These are phyloP conservation scores for Boletus sp. DNA, from an alignment of 768 basidiomycete species.

Conservation along the genomic window DNA sequence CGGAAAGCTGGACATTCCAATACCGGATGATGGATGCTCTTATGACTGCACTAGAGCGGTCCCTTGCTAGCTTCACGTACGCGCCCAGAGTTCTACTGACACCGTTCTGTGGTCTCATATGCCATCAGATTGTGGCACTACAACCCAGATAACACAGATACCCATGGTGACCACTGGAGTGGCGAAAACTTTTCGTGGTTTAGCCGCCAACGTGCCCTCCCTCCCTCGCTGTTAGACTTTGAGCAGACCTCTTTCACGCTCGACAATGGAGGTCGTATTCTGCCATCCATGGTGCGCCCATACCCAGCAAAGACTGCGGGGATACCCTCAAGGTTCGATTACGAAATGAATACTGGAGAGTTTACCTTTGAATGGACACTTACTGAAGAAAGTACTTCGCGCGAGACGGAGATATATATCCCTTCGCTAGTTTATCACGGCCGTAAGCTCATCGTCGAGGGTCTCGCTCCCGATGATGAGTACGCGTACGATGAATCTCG, in stretches of 20 bases:
- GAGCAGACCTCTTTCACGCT: constrained; percentile 64
- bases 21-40: constrained; percentile 92
- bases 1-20: constrained; percentile 80
- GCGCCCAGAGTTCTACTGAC: constrained; percentile 28
- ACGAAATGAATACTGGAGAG: constrained; percentile 71
- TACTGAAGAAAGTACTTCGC: constrained; percentile 28
- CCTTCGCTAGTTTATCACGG: constrained; percentile 60
- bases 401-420: constrained; percentile 81
- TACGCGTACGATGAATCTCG: constrained; percentile 58
- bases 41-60: constrained; percentile 74
- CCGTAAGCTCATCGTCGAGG: constrained; percentile 55
- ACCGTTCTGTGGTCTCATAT: not conserved
- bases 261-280: constrained; percentile 79
- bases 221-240: constrained; percentile 50
- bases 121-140: constrained; percentile 84
- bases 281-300: constrained; percentile 79
- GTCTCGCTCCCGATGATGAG: constrained; percentile 47
- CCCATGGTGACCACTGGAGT: constrained; percentile 85
- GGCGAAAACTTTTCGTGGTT: constrained; percentile 99
- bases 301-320: constrained; percentile 91
- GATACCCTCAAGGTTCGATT: constrained; percentile 67
- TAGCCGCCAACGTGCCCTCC: constrained; percentile 57
- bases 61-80: constrained; percentile 82
- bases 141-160: constrained; percentile 82
- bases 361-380: constrained; percentile 64